Evolutionary conservation across 345 rosid species (phyloP).

Genomic region (Citrus sp.): DNA sequence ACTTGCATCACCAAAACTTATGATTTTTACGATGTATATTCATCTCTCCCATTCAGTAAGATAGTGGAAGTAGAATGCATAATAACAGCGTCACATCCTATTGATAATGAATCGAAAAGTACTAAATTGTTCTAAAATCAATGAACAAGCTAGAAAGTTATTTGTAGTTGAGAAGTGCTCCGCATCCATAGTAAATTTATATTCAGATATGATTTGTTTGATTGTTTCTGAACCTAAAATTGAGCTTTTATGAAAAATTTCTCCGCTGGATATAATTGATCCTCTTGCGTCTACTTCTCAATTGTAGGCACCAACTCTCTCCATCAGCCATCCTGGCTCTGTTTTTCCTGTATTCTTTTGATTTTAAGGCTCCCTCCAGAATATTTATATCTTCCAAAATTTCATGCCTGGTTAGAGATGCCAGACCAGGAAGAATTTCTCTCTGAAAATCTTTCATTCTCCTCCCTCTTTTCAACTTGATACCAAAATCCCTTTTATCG

Average conservation of each 20-base stretch:
- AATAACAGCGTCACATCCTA: neutral
- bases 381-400: slow-evolving; percentile 70
- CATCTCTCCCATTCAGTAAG: neutral
- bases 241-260: slow-evolving; percentile 10
- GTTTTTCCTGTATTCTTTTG: slow-evolving; percentile 69
- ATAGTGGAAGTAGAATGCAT: neutral
- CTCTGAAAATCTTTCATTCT: slow-evolving; percentile 78
- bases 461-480: slow-evolving; percentile 70
- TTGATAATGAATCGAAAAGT: neutral
- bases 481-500: slow-evolving; percentile 43
- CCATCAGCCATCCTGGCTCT: slow-evolving; percentile 42
- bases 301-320: slow-evolving; percentile 38
- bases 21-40: too few species aligned
- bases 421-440: slow-evolving; percentile 66
- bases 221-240: slow-evolving; percentile 2
- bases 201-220: neutral
- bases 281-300: slow-evolving; percentile 39
- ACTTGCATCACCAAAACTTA: neutral
- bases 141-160: slow-evolving; percentile 3
- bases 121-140: neutral
- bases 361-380: slow-evolving; percentile 67
- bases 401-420: slow-evolving; percentile 67
- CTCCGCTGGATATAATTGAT: slow-evolving; percentile 24
- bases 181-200: neutral
- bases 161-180: neutral